phyloP scores from a whole-genome alignment of 176 grass and related monocot genomes.

The Triticum urartu region DNA sequence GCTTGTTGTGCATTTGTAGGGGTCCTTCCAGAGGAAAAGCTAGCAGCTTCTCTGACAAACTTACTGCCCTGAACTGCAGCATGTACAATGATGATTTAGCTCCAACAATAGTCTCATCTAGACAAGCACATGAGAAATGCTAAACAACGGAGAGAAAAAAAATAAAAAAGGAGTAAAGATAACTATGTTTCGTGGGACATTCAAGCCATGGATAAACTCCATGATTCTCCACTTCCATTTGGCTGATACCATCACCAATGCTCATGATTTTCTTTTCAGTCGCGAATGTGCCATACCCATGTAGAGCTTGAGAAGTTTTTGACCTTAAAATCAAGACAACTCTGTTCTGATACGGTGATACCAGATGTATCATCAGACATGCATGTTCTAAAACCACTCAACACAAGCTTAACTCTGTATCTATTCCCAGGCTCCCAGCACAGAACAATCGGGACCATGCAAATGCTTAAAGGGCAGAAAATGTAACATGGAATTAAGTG shows the following conservation, averaged over 20 bases:
- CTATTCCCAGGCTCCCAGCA: not conserved
- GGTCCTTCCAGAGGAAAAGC: conserved; percentile 52
- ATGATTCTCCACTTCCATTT: not conserved
- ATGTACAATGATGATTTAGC: conserved; percentile 9
- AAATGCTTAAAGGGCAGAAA: not conserved
- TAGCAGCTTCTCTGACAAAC: conserved; percentile 67
- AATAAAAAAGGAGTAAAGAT: not conserved
- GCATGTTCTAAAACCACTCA: not conserved
- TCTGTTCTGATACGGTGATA: not conserved
- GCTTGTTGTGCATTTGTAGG: conserved; percentile 32
- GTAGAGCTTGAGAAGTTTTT: not conserved
- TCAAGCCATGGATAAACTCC: not conserved
- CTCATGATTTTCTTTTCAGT: not conserved
- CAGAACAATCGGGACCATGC: not conserved
- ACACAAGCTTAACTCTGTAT: not conserved
- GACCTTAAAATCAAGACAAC: not conserved
- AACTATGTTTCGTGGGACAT: not conserved
- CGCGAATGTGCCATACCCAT: not conserved
- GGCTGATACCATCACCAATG: not conserved
- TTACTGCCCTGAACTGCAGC: conserved; percentile 51
- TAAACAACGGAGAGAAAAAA: not conserved
- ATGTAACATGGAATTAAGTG: not conserved
- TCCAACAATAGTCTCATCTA: not conserved
- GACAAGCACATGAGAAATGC: not conserved
- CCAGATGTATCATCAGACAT: not conserved